Base-by-base conservation (phyloP, 192 early-diverging fungal genomes). In the Coemansia sp. region DNA sequence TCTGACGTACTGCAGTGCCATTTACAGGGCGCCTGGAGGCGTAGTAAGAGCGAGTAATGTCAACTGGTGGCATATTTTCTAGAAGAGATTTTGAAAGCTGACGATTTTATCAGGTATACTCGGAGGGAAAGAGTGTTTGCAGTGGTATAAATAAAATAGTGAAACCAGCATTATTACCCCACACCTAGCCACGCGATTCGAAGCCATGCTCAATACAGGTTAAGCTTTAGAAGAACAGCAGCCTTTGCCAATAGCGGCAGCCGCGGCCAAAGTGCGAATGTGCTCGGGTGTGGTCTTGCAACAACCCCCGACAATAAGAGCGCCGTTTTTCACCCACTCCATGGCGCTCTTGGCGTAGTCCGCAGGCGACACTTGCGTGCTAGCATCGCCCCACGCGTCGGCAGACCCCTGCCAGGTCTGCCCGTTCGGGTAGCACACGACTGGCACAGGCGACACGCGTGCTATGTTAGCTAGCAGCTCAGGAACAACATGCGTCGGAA, bases 261-360 rank as follows among this genome's bases (percentile, higher is more conserved):
- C 13, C 38, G 50, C 37, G 7, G 29, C 62, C 44, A 75, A 58
- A 16, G 37, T 60, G 37, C 50, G 27, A 55, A 85, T 88, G 70
- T 89, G 76, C 16, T 74, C 55, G 4, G 85, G 86, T 3, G 73
- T 76, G n/a, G 86, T 86, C 43, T 80, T 75, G 66, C 88, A 89
- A 65, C 88, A 89, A 4, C 88, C 89, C 8, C 88, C 88, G 29
- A 88, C 72, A 3, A 84, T 67, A 6, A 61, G 69, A 2, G 74
- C 75, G n/a, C 84, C 88, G 34, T 49, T 22, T n/a, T 76, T 16
- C 15, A 67, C 58, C 63, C 79, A 87, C 12, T 71, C 32, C 43
- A 47, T 58, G 6, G 24, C 60, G 59, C 30, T 75, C 64, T 30
- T 61, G 38, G 71, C 79, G 80, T 87, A 87, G n/a, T 40, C 35